Conservation (phyloP, 2,329 filamentous ascomycete species). For the Laburnicola sp. region DNA sequence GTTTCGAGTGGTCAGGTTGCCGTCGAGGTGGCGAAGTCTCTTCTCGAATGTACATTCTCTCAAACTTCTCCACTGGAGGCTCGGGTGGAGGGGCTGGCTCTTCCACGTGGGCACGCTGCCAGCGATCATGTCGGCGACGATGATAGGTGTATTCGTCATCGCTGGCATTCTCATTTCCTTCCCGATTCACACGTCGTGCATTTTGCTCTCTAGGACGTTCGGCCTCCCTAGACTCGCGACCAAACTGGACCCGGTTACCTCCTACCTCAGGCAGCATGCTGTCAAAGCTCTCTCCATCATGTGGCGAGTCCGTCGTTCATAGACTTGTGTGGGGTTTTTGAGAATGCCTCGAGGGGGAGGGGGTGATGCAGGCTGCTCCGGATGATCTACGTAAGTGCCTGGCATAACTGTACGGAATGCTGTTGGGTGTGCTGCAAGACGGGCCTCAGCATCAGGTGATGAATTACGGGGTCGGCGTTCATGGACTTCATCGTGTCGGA, state of each 20-base stretch:
- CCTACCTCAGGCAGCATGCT: constrained; percentile 37
- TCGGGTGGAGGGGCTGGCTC: constrained; percentile 15
- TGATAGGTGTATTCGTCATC: constrained; percentile 17
- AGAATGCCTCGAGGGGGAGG: constrained; percentile 30
- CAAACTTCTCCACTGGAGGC: constrained; percentile 19
- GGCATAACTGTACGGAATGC: constrained; percentile 27
- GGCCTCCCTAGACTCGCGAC: constrained; percentile 10
- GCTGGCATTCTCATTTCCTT: constrained; percentile 12
- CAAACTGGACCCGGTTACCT: constrained; percentile 36
- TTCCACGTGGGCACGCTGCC: constrained; percentile 17
- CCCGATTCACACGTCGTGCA: not conserved
- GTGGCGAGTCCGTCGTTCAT: constrained; percentile 21
- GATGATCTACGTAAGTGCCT: constrained; percentile 17
- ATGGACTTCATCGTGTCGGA: constrained; percentile 27
- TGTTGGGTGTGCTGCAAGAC: constrained; percentile 30
- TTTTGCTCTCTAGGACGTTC: constrained; percentile 4
- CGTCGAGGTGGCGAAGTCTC: constrained; percentile 11
- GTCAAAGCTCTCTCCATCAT: constrained; percentile 27
- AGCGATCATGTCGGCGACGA: constrained; percentile 16
- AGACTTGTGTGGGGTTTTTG: constrained; percentile 22
- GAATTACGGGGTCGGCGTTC: constrained; percentile 16
- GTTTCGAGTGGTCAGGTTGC: not conserved
- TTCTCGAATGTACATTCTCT: constrained; percentile 23
- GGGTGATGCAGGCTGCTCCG: constrained; percentile 22
- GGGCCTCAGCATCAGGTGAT: constrained; percentile 26